Evolutionary conservation across 352 stramenopile genomes (phyloP), one percentile per base, ranked within the genome.

Genomic region (Phytopythium delawarense): DNA sequence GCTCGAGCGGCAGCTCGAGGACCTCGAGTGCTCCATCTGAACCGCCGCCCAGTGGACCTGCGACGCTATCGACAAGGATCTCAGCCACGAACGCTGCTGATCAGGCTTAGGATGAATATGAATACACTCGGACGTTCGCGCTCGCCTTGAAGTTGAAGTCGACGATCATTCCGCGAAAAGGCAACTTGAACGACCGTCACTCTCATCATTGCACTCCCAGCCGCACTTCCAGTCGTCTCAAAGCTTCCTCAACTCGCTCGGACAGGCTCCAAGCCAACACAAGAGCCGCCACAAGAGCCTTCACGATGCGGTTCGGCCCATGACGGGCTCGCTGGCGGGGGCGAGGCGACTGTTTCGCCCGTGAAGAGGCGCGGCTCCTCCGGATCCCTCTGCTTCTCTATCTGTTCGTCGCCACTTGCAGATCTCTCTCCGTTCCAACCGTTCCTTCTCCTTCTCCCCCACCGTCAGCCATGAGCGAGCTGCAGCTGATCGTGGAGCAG

Each of bases 401-500:
- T 35, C 9, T 21, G 2, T 16, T 23, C 21, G 12, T 3, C 46
- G 25, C 13, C 46, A 53, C 25, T 53, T 15, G 46, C 46, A 35
- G 46, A 53, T 53, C 46, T 28, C 21, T 35, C 46, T n/a, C 13
- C 23, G 4, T 3, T 7, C 21, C 21, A 45, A 1, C 15, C 39
- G 39, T 8, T n/a, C 40, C 20, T 16, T 20, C 40, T 28, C 25
- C 45, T 7, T 16, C 45, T 0, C 21, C 9, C n/a, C 7, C 13
- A 18, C 45, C n/a, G 8, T 4, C 48, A 11, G 21, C 28, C 62
- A 98, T 98, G 91, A 92, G 77, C 59, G 91, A 98, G 67, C 78
- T 98, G 34, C 81, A 94, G 66, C 80, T 96, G 59, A 98, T 98
- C 72, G 92, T 98, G 40, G 86, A 96, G 75, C 79, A 93, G 65